Evolutionary conservation across 1,284 basidiomycete species (phyloP).

Genomic region (Puccinia hordei): DNA sequence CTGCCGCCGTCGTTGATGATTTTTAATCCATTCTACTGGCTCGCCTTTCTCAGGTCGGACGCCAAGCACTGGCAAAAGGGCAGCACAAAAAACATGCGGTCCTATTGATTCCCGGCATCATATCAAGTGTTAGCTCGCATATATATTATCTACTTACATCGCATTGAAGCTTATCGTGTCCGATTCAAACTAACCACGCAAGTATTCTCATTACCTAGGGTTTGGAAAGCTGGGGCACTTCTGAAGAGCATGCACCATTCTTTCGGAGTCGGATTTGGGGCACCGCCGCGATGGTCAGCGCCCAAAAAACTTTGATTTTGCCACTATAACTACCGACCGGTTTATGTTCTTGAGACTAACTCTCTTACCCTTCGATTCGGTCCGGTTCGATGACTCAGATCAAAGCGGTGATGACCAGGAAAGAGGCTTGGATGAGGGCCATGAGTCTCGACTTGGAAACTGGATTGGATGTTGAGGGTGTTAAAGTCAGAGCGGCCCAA

Average conservation of each 20-base stretch:
- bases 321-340: neutral
- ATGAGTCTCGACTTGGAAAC: constrained; percentile 85
- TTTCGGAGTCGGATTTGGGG: constrained; percentile 87
- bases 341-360: neutral
- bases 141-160: neutral
- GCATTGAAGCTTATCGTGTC: neutral
- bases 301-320: neutral
- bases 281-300: constrained; percentile 61
- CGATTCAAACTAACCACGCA: neutral
- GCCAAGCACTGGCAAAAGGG: constrained; percentile 69
- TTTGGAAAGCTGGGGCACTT: constrained; percentile 81
- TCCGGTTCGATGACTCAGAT: constrained; percentile 69
- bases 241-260: constrained; percentile 73
- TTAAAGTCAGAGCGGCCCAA: constrained; percentile 87
- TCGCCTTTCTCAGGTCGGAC: constrained; percentile 66
- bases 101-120: constrained; percentile 61
- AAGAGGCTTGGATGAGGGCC: constrained; percentile 82
- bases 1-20: too few relatives aligned
- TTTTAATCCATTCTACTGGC: neutral
- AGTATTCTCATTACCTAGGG: constrained; percentile 59
- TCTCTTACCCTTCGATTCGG: constrained; percentile 52
- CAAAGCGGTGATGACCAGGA: constrained; percentile 80
- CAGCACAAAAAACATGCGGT: constrained; percentile 75
- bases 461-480: constrained; percentile 85
- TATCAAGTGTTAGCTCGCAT: constrained; percentile 67